These are phyloP conservation scores for Platanthera guangdongensis DNA, from an alignment of 106 monocot species.

Conservation along the genomic window DNA sequence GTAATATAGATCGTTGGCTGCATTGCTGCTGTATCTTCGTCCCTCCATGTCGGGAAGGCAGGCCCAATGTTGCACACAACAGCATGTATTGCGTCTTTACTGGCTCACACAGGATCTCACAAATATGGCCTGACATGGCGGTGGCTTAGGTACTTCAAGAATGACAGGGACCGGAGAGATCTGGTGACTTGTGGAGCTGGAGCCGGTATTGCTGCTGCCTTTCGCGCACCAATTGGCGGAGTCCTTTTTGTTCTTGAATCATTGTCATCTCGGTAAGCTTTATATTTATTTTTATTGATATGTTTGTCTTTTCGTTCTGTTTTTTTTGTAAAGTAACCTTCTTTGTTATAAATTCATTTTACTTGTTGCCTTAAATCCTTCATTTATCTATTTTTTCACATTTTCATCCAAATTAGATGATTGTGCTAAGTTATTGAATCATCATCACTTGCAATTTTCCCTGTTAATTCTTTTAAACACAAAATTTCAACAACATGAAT, in stretches of 20 bases:
- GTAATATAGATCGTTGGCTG: slow-evolving; percentile 37
- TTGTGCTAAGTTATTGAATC: background rate
- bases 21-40: slow-evolving; percentile 53
- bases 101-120: slow-evolving; percentile 47
- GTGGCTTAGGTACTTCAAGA: slow-evolving; percentile 66
- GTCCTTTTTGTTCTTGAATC: slow-evolving; percentile 75
- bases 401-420: background rate
- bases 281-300: background rate
- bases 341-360: background rate
- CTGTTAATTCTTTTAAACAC: background rate
- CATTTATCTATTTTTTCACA: background rate
- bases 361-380: background rate
- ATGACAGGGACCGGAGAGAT: slow-evolving; percentile 67
- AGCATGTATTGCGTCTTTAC: slow-evolving; percentile 58
- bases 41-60: slow-evolving; percentile 66
- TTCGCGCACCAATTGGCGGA: slow-evolving; percentile 74
- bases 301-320: background rate
- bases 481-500: background rate
- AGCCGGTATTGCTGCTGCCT: slow-evolving; percentile 67
- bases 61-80: slow-evolving; percentile 76
- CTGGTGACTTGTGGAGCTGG: slow-evolving; percentile 62
- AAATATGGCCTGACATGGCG: slow-evolving; percentile 35
- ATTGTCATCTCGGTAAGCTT: slow-evolving; percentile 49
- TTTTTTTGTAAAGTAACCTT: background rate
- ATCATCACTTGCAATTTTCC: background rate